Conservation (phyloP, 192 early-diverging fungal genomes). For the Kickxella alabastrina region DNA sequence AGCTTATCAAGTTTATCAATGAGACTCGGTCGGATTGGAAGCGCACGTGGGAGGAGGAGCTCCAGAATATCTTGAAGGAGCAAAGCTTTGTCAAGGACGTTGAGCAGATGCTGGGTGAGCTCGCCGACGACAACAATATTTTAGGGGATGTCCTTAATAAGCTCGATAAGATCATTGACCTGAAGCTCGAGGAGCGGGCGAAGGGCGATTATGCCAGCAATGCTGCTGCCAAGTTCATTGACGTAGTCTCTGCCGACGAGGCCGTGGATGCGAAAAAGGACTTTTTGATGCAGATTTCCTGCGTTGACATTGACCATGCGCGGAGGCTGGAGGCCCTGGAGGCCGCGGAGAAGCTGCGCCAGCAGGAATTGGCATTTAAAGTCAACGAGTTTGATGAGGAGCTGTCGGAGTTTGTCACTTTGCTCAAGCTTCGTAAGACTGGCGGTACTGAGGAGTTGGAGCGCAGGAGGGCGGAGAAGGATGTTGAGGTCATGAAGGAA, state of each 20-base stretch:
- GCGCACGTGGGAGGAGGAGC: constrained; percentile 78
- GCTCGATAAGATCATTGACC: constrained; percentile 60
- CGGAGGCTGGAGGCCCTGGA: constrained; percentile 64
- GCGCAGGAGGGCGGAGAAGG: constrained; percentile 62
- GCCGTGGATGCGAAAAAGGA: constrained; percentile 61
- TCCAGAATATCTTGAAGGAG: constrained; percentile 76
- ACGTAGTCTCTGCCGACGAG: constrained; percentile 58
- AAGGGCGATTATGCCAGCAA: constrained; percentile 25
- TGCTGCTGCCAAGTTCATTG: constrained; percentile 42
- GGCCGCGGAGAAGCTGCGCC: constrained; percentile 61
- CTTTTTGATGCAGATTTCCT: constrained; percentile 64
- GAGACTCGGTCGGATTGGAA: constrained; percentile 71
- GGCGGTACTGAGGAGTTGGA: constrained; percentile 74
- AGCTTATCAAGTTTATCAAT: constrained; percentile 58
- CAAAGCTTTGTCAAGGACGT: constrained; percentile 78
- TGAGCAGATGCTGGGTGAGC: constrained; percentile 63
- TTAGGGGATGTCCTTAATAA: constrained; percentile 58
- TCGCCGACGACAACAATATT: constrained; percentile 62
- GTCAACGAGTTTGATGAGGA: constrained; percentile 79
- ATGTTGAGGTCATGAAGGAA: constrained; percentile 57
- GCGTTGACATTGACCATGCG: constrained; percentile 64
- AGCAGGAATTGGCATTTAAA: constrained; percentile 60
- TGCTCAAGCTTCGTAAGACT: constrained; percentile 66
- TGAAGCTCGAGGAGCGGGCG: constrained; percentile 49
- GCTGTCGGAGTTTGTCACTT: constrained; percentile 60